Evolutionary conservation across 306 rosid genomes (phyloP).

Genomic region (Prunus padus): DNA sequence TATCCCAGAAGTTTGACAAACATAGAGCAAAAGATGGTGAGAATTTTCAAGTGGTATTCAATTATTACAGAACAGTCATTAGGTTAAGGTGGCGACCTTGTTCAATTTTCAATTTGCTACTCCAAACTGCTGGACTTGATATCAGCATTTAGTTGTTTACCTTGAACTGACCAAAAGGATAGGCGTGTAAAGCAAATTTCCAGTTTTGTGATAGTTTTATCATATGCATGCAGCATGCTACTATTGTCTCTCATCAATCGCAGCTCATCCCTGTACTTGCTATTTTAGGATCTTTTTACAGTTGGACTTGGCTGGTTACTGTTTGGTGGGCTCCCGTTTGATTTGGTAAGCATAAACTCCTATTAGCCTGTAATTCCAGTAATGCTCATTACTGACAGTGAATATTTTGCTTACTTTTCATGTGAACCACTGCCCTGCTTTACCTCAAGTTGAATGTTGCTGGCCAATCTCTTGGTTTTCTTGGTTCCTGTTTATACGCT

Average conservation of each 20-base stretch:
- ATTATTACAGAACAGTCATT: background rate
- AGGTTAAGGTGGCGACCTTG: background rate
- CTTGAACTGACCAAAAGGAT: background rate
- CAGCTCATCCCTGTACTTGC: background rate
- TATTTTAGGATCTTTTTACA: conserved; percentile 47
- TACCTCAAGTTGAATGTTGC: conserved; percentile 51
- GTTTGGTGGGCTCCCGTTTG: conserved; percentile 64
- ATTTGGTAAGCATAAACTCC: conserved; percentile 36
- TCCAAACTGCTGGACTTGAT: too few relatives aligned
- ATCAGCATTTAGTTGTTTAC: background rate
- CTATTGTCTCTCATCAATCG: background rate
- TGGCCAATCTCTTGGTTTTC: conserved; percentile 66
- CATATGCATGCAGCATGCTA: background rate
- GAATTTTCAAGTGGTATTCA: background rate
- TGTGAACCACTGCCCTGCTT: conserved; percentile 4
- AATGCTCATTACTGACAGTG: conserved; percentile 2
- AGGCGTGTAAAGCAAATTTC: background rate
- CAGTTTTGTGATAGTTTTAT: background rate
- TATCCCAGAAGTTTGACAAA: background rate
- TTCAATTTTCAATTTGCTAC: background rate
- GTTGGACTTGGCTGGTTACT: conserved; percentile 58
- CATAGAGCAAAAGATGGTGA: background rate
- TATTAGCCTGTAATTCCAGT: background rate
- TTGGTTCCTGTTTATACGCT: conserved; percentile 77
- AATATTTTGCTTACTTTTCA: conserved; percentile 2